Evolutionary conservation across 805 yeast species (phyloP).

Genomic region (Candida coleopterorum): DNA sequence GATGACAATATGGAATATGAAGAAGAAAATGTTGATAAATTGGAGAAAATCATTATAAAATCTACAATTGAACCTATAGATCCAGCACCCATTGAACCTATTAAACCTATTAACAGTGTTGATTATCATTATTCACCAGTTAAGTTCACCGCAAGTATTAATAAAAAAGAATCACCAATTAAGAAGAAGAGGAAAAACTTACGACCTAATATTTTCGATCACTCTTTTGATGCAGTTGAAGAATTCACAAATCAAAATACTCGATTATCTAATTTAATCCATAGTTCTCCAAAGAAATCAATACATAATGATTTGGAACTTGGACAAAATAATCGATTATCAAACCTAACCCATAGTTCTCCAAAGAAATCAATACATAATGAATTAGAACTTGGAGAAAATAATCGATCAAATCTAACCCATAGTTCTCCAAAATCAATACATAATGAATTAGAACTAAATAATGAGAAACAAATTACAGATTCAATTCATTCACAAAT

Average conservation of each 20-base stretch:
- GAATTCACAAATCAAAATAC: background rate
- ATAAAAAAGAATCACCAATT: constrained; percentile 2
- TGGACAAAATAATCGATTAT: constrained; percentile 1
- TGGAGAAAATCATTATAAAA: constrained; percentile 6
- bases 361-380: background rate
- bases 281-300: background rate
- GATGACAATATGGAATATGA: constrained; percentile 10
- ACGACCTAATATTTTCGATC: constrained; percentile 10
- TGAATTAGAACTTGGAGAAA: too few relatives aligned
- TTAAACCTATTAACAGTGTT: background rate
- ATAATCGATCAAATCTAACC: background rate
- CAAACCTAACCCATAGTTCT: background rate
- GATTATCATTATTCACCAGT: constrained; percentile 2
- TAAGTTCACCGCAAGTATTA: constrained; percentile 4
- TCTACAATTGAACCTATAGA: constrained; percentile 4
- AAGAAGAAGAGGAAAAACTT: constrained; percentile 1
- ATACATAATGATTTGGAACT: background rate
- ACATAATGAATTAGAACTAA: too few relatives aligned
- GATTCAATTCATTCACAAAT: too few relatives aligned
- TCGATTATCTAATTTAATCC: background rate
- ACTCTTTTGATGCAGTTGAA: constrained; percentile 9
- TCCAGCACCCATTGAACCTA: background rate
- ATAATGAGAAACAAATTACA: too few relatives aligned
- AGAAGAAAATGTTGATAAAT: constrained; percentile 8
- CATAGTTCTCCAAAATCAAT: background rate